Base-by-base conservation (phyloP, 257 asterid genomes). In the Cynanchum wilfordii region DNA sequence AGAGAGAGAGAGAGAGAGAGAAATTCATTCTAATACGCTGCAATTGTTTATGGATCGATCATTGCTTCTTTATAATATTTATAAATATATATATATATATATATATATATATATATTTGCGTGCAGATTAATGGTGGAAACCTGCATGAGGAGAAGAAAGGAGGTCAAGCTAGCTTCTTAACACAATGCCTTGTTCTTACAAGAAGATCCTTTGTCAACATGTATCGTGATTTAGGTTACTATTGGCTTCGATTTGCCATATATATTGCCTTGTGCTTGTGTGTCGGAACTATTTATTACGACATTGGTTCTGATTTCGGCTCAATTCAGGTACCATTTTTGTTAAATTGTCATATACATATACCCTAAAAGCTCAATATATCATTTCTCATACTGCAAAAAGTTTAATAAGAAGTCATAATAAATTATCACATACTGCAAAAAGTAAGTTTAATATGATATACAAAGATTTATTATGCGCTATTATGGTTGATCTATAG, bases 221-320 rank as follows among this genome's bases (percentile, higher is more conserved):
- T 88, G 92, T 85, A 83, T 51, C 89, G 92, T 0, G 95, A 88
- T 63, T 70, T 83, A 7, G 92, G 95, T 10, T 88, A 86, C 70
- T 88, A 88, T 22, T 88, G 95, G 92, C 80, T 88, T 50, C 89
- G 95, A 6, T 75, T 88, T 16, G 92, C 84, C 9, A 75, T 86
- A 22, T 87, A 86, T 27, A 57, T 88, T 22, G 86, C 87, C 7
- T 30, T 88, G 45, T 80, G 89, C 73, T 65, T 86, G 68, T 82
- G 90, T 63, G 74, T 82, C 11, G 92, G 95, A 2, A 86, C 95
- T 0, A 77, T 88, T 16, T 88, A 75, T 74, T 57, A 83, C 45
- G 80, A 88, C 4, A 65, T 87, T 71, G 92, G 95, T 20, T 75
- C 64, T 25, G 79, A 65, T 59, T 86, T 75, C 65, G 87, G 84